Base-by-base conservation (phyloP, 495 filamentous ascomycete genomes). In the Cenococcum geophilum region DNA sequence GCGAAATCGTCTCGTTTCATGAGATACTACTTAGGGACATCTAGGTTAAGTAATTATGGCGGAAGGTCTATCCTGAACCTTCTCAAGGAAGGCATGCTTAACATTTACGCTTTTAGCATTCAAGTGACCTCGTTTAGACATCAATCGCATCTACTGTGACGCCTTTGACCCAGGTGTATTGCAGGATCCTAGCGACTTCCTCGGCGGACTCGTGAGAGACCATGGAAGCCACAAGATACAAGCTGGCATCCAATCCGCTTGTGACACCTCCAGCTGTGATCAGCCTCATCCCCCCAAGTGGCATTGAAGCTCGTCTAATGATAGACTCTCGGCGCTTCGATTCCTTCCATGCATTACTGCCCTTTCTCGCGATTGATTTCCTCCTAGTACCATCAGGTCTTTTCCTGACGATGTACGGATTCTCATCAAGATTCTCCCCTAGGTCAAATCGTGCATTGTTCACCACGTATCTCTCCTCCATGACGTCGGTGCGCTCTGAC, bases 401-500 rank as follows among this genome's bases (percentile, higher is more conserved):
- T 80, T 86, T 87, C 74, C 78, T 80, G 42, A 86, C 77, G 64
- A 89, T 82, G 70, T 87, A 89, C 12, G 86, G 86, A 72, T 87
- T 88, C 73, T 87, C 84, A 42, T 87, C 84, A n/a, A 75, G 71
- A 68, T 87, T 82, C 62, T 87, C 83, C 58, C 85, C 85, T 40
- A 89, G 76, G 59, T 89, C 86, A 71, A 88, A 89, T 57, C 86
- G 83, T 48, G 86, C 79, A 71, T 89, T 89, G 75, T 89, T 89
- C 68, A 91, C 87, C 9, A 91, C 82, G 64, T 89, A 91, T 65
- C 88, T 79, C 69, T 87, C 85, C 61, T 91, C 86, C 60, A 90
- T 77, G 45, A 92, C 84, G 62, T 89, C 85, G 50, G 85, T 84
- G 52, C 83, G 79, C 71, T 85, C 81, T n/a, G 78, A 75, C 20